phyloP scores from a whole-genome alignment of 306 rosid genomes.

The Datisca glomerata region DNA sequence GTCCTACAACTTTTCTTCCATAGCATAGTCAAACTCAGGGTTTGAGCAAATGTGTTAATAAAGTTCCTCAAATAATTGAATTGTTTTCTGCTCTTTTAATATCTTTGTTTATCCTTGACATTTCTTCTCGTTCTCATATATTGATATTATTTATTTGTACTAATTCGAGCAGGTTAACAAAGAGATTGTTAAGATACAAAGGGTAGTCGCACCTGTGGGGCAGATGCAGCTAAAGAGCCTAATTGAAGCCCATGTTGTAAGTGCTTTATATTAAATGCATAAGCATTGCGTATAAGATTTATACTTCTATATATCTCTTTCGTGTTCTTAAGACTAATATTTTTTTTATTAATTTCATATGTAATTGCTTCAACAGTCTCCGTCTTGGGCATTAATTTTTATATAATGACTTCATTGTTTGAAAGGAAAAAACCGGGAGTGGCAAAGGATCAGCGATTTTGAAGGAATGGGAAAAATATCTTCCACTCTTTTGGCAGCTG shows the following conservation, averaged over 20 bases:
- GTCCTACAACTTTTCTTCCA: no score
- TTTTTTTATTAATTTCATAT: no score
- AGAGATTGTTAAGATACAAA: conserved; percentile 90
- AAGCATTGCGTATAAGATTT: no score
- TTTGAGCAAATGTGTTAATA: no score
- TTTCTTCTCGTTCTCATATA: neutral
- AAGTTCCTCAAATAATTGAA: no score
- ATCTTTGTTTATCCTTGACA: neutral
- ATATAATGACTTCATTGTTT: conserved; percentile 2
- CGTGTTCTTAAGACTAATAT: no score
- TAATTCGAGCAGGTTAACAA: conserved; percentile 58
- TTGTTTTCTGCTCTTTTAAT: neutral
- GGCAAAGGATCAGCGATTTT: conserved; percentile 64
- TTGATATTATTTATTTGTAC: neutral
- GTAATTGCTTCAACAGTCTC: no score
- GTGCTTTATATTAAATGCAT: conserved; percentile 21
- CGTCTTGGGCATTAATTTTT: conserved; percentile 3
- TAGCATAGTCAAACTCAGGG: no score
- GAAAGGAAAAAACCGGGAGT: conserved; percentile 94
- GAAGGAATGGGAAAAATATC: conserved; percentile 74
- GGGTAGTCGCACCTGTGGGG: conserved; percentile 81
- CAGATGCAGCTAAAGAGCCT: conserved; percentile 92
- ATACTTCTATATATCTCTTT: neutral
- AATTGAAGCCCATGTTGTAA: conserved; percentile 95
- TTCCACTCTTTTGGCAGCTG: conserved; percentile 87